Evolutionary conservation across 306 rosid species (phyloP).

Genomic region (Cicer yamashitae): DNA sequence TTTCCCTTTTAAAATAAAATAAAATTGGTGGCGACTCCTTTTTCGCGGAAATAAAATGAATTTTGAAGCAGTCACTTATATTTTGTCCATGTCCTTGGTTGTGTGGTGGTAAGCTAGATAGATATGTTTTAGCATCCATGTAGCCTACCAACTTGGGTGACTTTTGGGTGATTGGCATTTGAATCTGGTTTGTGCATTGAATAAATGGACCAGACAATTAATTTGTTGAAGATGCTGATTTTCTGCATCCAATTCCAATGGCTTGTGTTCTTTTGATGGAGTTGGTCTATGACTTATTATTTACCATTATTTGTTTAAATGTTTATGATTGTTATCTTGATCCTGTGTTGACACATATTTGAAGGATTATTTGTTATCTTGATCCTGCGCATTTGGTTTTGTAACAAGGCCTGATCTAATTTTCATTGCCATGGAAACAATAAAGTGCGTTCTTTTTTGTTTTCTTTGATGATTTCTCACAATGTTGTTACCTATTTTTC

Average conservation of each 20-base stretch:
- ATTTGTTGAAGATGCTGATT: conserved; percentile 12
- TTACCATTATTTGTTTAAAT: background rate
- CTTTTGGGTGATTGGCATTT: conserved; percentile 28
- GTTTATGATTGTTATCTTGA: background rate
- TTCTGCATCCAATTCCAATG: conserved; percentile 9
- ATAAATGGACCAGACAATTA: conserved; percentile 9
- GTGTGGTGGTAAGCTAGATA: conserved; percentile 19
- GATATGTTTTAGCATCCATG: conserved; percentile 4
- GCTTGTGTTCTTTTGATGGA: background rate
- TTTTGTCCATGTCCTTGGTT: conserved; percentile 14
- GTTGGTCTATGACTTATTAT: conserved; percentile 18
- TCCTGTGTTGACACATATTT: conserved; percentile 16
- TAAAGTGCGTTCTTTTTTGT: background rate
- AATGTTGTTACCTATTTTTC: background rate
- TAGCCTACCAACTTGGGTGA: conserved; percentile 9
- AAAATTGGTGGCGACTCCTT: no score
- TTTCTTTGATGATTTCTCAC: background rate
- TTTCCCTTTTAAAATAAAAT: no score
- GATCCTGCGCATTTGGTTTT: background rate
- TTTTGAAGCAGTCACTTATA: conserved; percentile 15
- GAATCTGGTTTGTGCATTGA: conserved; percentile 8
- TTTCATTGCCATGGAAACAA: conserved; percentile 27
- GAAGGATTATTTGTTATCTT: conserved; percentile 11
- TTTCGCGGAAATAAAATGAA: no score
- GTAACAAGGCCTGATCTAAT: conserved; percentile 20